These are phyloP conservation scores for Priceomyces medius DNA, from an alignment of 805 yeast species.

Conservation along the genomic window DNA sequence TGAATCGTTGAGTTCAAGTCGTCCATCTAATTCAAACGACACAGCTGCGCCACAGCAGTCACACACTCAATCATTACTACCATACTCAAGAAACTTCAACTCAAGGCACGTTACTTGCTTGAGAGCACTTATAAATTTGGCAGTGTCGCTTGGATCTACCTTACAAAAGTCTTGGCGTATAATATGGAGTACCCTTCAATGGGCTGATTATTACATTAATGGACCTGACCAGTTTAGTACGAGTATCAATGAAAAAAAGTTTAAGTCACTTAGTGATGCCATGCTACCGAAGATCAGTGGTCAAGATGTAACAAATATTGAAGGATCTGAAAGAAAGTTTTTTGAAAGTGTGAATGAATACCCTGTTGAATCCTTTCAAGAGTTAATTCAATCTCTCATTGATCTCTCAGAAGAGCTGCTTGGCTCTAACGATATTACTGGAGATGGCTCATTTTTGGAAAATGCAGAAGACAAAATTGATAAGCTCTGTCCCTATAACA, in stretches of 20 bases:
- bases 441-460: constrained; percentile 1
- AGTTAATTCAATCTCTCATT: constrained; percentile 48
- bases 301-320: constrained; percentile 52
- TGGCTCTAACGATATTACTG: constrained; percentile 1
- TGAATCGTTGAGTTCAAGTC: constrained; percentile 47
- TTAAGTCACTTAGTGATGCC: constrained; percentile 17
- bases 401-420: constrained; percentile 35
- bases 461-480: constrained; percentile 8
- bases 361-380: constrained; percentile 48
- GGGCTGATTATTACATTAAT: constrained; percentile 71
- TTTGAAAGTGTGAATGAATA: constrained; percentile 61
- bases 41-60: neutral
- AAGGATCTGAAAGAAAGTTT: constrained; percentile 56
- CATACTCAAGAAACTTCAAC: constrained; percentile 39
- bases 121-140: constrained; percentile 74
- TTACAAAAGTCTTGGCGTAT: constrained; percentile 66
- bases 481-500: constrained; percentile 50
- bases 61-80: neutral
- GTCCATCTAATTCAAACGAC: constrained; percentile 22
- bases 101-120: constrained; percentile 73
- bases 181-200: constrained; percentile 62
- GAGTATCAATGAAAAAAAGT: constrained; percentile 29
- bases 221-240: constrained; percentile 47
- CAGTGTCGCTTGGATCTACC: constrained; percentile 77
- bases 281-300: constrained; percentile 35